phyloP scores from a whole-genome alignment of 2,329 filamentous ascomycete genomes.

The Ceratocystis lukuohia region DNA sequence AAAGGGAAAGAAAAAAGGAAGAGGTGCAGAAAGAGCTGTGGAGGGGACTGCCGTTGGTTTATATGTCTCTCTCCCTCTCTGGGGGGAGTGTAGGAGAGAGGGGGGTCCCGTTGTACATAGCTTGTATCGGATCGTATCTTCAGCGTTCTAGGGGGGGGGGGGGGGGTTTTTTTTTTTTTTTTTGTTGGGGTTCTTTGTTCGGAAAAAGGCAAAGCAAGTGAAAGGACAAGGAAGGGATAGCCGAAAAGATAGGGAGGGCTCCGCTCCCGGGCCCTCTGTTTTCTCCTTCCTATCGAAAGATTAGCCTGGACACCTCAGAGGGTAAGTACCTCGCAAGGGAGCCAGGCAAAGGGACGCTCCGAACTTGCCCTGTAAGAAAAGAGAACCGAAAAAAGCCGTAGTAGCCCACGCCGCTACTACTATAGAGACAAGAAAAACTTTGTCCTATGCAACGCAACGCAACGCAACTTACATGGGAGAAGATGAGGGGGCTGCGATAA shows the following conservation, averaged over 20 bases:
- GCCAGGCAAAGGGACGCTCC: too few relatives aligned
- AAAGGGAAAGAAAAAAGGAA: conserved; percentile 16
- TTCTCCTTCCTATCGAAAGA: neutral
- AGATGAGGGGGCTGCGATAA: conserved; percentile 7
- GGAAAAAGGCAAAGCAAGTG: too few relatives aligned
- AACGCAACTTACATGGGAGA: neutral
- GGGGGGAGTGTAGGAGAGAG: neutral
- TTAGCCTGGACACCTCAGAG: neutral
- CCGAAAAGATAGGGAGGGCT: conserved; percentile 6
- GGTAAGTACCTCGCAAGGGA: too few relatives aligned
- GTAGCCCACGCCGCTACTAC: too few relatives aligned
- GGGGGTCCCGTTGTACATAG: neutral
- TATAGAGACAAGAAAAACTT: neutral
- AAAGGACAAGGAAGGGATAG: neutral
- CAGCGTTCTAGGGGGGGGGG: neutral
- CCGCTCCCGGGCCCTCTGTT: conserved; percentile 8
- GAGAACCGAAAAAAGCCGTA: neutral
- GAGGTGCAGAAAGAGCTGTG: neutral
- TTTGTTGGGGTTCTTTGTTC: too few relatives aligned
- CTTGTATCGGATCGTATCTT: conserved; percentile 2
- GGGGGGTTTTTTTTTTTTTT: too few relatives aligned
- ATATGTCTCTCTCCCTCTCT: conserved; percentile 10
- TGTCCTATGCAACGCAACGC: neutral
- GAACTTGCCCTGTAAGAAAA: neutral
- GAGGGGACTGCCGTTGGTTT: conserved; percentile 13